Evolutionary conservation across 305 asterid species (phyloP).

Genomic region (Fraxinus greggii): DNA sequence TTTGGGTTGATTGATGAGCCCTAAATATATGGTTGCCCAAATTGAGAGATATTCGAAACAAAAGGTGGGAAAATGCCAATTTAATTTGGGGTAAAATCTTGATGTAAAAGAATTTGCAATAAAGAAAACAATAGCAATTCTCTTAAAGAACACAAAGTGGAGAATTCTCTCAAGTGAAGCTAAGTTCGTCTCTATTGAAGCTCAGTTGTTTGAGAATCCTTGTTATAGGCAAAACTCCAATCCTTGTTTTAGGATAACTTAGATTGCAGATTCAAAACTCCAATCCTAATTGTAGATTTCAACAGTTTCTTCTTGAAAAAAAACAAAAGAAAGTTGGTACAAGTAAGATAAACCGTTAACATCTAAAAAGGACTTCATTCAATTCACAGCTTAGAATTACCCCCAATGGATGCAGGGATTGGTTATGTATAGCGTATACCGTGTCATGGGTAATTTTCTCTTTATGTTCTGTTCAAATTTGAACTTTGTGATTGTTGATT

Average conservation of each 20-base stretch:
- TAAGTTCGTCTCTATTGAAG: neutral
- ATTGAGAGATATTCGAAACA: neutral
- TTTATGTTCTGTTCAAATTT: neutral
- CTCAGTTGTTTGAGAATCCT: neutral
- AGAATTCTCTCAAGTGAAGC: neutral
- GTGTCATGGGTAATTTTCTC: neutral
- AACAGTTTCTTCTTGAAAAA: neutral
- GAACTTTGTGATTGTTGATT: conserved; percentile 18
- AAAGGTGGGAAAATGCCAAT: neutral
- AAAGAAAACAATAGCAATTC: neutral
- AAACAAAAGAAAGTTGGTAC: neutral
- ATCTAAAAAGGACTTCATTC: neutral
- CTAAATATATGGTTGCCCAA: neutral
- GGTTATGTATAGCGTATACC: neutral
- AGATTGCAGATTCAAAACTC: neutral
- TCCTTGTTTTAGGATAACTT: neutral
- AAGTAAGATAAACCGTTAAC: neutral
- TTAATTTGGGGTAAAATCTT: neutral
- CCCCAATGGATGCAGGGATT: neutral
- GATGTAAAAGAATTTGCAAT: neutral
- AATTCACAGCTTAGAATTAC: neutral
- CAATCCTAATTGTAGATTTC: neutral
- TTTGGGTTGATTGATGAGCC: neutral
- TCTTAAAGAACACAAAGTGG: neutral
- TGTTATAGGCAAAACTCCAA: neutral